phyloP scores from a whole-genome alignment of 495 filamentous ascomycete genomes.

The Xylaria venustula region DNA sequence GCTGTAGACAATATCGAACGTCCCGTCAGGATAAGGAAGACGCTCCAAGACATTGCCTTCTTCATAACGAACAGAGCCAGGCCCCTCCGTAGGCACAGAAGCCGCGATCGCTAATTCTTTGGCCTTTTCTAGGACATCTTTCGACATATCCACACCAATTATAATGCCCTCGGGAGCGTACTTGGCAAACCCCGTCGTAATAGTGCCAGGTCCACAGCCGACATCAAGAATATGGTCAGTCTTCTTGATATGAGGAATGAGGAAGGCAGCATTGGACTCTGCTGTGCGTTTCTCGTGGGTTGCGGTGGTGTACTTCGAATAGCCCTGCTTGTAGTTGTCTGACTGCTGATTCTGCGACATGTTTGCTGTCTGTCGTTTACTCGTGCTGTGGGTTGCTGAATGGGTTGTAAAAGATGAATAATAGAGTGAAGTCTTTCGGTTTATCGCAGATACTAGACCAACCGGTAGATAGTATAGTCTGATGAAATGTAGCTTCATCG shows the following conservation, averaged over 20 bases:
- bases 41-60: conserved; percentile 37
- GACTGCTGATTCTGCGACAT: conserved; percentile 25
- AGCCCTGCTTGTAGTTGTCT: conserved; percentile 33
- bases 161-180: conserved; percentile 46
- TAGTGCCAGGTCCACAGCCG: conserved; percentile 57
- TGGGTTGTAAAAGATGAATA: background rate
- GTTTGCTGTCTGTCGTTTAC: background rate
- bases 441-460: background rate
- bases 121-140: conserved; percentile 21
- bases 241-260: conserved; percentile 19
- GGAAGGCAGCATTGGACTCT: conserved; percentile 26
- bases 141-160: conserved; percentile 21
- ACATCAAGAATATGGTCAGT: conserved; percentile 50
- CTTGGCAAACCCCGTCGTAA: conserved; percentile 50
- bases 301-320: conserved; percentile 35
- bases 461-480: background rate
- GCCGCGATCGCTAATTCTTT: conserved; percentile 19
- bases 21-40: conserved; percentile 41
- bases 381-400: background rate
- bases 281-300: conserved; percentile 31
- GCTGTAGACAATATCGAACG: conserved; percentile 56
- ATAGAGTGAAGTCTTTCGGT: background rate
- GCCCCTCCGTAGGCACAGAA: conserved; percentile 9
- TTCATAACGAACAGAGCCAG: conserved; percentile 39
- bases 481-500: background rate